Conservation (phyloP, 2,329 filamentous ascomycete species). For the Phoma sp. region DNA sequence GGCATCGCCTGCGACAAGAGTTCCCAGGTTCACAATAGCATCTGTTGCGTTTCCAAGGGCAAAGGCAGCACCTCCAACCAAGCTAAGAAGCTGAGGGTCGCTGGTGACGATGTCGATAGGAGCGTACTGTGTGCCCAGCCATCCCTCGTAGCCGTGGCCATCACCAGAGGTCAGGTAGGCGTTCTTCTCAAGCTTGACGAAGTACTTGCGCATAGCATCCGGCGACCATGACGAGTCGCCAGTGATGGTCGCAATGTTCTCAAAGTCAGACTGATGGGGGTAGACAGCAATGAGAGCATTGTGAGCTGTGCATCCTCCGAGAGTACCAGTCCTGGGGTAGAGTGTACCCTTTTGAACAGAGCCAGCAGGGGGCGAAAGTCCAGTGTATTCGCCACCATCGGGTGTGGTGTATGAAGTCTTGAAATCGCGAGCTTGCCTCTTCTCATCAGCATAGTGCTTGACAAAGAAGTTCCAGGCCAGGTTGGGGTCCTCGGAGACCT, state of each 20-base stretch:
- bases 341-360: conserved; percentile 61
- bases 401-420: conserved; percentile 63
- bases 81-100: conserved; percentile 61
- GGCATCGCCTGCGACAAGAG: conserved; percentile 54
- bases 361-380: conserved; percentile 59
- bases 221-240: conserved; percentile 66
- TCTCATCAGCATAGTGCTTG: conserved; percentile 64
- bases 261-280: conserved; percentile 66
- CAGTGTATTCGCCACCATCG: conserved; percentile 52
- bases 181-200: conserved; percentile 62
- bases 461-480: conserved; percentile 70
- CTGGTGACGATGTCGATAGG: conserved; percentile 59
- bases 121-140: conserved; percentile 60
- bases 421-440: conserved; percentile 60
- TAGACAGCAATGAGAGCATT: conserved; percentile 67
- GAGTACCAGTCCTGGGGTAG: conserved; percentile 63
- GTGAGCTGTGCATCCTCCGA: conserved; percentile 67
- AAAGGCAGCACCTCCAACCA: conserved; percentile 60
- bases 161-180: conserved; percentile 53
- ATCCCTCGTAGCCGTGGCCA: conserved; percentile 66
- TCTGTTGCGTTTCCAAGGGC: conserved; percentile 56
- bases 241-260: conserved; percentile 63
- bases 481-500: conserved; percentile 62
- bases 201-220: conserved; percentile 66
- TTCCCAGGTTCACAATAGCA: conserved; percentile 42